These are phyloP conservation scores for Rhizoclosmatium sp. DNA, from an alignment of 192 early-diverging fungal species.

Conservation along the genomic window DNA sequence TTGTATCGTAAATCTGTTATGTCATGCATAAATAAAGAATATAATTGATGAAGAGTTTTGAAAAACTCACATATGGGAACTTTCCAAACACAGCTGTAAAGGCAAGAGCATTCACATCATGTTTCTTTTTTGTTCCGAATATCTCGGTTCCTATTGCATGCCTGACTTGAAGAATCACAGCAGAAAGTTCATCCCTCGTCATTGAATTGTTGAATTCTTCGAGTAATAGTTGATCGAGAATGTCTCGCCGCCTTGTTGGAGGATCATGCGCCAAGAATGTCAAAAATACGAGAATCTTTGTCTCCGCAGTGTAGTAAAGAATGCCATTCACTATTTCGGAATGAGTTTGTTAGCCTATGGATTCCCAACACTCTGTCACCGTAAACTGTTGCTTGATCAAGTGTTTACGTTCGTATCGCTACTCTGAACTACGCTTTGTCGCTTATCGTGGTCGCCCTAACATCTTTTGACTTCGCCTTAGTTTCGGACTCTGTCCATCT, in stretches of 20 bases:
- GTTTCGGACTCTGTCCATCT: too few species aligned
- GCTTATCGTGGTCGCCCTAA: too few species aligned
- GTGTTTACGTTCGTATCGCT: too few species aligned
- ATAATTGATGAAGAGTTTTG: neutral
- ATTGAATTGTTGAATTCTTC: neutral
- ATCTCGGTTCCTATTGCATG: neutral
- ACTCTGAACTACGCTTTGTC: too few species aligned
- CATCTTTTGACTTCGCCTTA: too few species aligned
- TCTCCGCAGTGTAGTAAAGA: slow-evolving; percentile 16
- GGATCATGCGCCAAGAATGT: neutral
- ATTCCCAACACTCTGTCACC: too few species aligned
- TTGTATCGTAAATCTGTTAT: slow-evolving; percentile 24
- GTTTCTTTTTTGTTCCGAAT: neutral
- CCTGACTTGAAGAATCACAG: slow-evolving; percentile 23
- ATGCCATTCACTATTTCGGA: neutral
- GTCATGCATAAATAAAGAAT: neutral
- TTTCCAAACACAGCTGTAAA: slow-evolving; percentile 29
- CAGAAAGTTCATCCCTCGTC: slow-evolving; percentile 4
- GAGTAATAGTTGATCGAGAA: neutral
- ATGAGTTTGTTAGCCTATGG: neutral
- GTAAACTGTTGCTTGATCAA: too few species aligned
- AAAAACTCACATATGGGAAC: slow-evolving; percentile 16
- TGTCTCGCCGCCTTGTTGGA: neutral
- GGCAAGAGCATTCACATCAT: slow-evolving; percentile 20
- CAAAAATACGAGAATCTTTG: slow-evolving; percentile 24